Evolutionary conservation across 192 early-diverging fungal species (phyloP), one percentile per base, ranked within the genome.

Genomic region (Phlyctochytrium bullatum): DNA sequence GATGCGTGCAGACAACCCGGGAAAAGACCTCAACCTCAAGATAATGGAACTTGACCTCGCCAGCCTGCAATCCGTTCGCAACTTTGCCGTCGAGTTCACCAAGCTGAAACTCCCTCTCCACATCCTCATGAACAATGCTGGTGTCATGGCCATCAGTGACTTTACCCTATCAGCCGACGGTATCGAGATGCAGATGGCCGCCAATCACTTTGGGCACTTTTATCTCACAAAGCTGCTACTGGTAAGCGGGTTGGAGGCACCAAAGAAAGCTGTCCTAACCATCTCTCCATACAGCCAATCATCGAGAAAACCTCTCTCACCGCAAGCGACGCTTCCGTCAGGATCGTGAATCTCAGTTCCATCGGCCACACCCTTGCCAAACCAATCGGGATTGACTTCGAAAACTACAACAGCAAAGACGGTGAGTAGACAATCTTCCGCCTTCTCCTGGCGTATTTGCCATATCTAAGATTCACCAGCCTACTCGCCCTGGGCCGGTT

Each of bases 91-190:
- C 24, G 16, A 36, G 34, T 30, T 30, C 33, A 34, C 31, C 29
- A 34, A 10, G 16, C n/a, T 16, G 0, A 10, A 28, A 10, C 24
- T 34, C 29, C 33, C 29, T 32, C 33, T 65, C 6, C 52, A 66
- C 34, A 30, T 65, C 36, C 52, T 61, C 33, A 34, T 66, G 25
- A 61, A 52, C 58, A 72, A 72, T 31, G 69, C 28, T 65, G 85
- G 83, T 4, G 73, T 88, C 10, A 88, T 88, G 87, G 73, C 75
- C 40, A 65, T 72, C 2, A 80, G 83, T 2, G 52, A 68, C 36
- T 67, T 72, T 25, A 24, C 35, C 23, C 47, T 69, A 0, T 65
- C 71, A 12, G 14, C 10, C 30, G 71, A 77, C 32, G 75, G 71
- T 2, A 53, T 57, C 51, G 71, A 77, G 51, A 32, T 28, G 52